Evolutionary conservation across 345 rosid genomes (phyloP).

Genomic region (Rhodomyrtus tomentosa): DNA sequence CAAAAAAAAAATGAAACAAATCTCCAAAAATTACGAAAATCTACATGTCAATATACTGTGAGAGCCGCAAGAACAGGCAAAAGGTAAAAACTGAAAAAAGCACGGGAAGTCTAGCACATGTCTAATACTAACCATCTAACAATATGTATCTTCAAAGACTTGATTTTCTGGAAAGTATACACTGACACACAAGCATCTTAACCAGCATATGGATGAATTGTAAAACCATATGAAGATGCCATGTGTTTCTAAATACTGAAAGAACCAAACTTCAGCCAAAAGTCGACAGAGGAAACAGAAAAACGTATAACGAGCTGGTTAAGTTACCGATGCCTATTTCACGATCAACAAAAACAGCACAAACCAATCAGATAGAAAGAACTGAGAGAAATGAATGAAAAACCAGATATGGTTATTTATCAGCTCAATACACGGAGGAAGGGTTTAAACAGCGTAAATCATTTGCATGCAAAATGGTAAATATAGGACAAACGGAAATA

Average conservation of each 20-base stretch:
- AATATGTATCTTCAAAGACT: not conserved
- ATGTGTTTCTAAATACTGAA: not conserved
- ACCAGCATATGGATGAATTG: not conserved
- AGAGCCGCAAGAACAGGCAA: not conserved
- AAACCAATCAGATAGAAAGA: not conserved
- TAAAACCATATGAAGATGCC: not conserved
- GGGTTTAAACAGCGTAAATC: not conserved
- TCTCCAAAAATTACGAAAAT: not conserved
- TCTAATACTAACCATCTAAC: not conserved
- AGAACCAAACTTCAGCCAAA: not conserved
- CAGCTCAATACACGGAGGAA: not conserved
- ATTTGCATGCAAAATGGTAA: not conserved
- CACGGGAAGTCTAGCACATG: not conserved
- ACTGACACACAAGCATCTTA: not conserved
- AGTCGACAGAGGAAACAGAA: not conserved
- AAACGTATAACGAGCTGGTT: not conserved
- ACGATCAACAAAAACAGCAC: not conserved
- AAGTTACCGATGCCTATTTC: not conserved
- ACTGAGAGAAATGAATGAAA: not conserved
- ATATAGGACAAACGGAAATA: conserved; percentile 6
- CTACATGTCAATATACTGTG: not conserved
- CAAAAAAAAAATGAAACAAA: not conserved
- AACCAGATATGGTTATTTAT: not conserved
- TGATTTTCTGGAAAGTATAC: not conserved
- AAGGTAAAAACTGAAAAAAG: not conserved